These are phyloP conservation scores for Solanum hybrid DNA, from an alignment of 305 asterid species.

Conservation along the genomic window DNA sequence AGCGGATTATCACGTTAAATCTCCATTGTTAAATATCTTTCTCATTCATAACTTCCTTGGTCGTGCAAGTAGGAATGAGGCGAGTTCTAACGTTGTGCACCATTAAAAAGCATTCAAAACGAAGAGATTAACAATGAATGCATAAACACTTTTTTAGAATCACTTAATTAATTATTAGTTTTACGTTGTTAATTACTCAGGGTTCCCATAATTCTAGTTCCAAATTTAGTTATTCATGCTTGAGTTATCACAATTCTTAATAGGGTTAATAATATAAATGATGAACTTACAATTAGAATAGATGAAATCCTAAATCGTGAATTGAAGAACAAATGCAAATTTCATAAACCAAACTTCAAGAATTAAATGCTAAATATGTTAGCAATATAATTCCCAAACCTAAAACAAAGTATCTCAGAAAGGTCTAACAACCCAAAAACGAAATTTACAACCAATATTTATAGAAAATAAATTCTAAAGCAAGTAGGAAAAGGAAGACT, in stretches of 20 bases:
- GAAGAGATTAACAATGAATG: neutral
- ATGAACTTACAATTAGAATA: neutral
- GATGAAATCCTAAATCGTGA: neutral
- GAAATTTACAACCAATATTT: neutral
- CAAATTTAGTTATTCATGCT: neutral
- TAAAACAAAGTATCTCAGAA: neutral
- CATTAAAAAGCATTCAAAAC: neutral
- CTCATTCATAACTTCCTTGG: neutral
- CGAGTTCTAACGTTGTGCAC: neutral
- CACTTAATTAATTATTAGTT: neutral
- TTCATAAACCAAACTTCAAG: neutral
- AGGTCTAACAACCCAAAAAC: neutral
- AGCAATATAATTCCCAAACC: neutral
- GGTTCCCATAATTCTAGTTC: neutral
- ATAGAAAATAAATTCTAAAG: neutral
- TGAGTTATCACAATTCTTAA: neutral
- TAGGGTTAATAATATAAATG: neutral
- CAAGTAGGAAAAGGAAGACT: neutral
- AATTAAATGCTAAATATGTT: neutral
- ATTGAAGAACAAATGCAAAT: neutral
- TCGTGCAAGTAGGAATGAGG: neutral
- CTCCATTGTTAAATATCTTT: too few relatives aligned
- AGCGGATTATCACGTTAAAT: too few relatives aligned
- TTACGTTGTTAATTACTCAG: neutral
- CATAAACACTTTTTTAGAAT: neutral